Evolutionary conservation across 352 stramenopile species (phyloP).

Genomic region (Phytophthora ohioensis): DNA sequence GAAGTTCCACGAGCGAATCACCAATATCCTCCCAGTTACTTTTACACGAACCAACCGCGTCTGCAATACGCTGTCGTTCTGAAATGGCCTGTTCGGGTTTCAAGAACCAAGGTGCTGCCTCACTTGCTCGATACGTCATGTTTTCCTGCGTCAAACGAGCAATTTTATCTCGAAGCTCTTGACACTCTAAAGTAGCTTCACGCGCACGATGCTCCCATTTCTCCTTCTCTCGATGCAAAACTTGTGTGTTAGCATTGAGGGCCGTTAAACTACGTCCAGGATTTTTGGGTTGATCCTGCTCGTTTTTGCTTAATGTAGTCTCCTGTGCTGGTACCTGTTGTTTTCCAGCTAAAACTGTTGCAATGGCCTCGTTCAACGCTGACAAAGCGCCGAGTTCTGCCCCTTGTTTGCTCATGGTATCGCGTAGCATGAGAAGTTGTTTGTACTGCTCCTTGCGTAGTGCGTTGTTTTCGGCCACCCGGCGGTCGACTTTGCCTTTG

Average conservation of each 20-base stretch:
- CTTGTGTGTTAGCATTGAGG: conserved; percentile 25
- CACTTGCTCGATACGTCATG: conserved; percentile 32
- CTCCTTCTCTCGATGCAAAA: conserved; percentile 62
- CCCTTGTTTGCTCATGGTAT: conserved; percentile 67
- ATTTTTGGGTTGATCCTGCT: conserved; percentile 15
- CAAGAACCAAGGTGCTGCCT: conserved; percentile 56
- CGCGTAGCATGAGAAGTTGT: conserved; percentile 75
- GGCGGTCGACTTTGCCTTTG: conserved; percentile 69
- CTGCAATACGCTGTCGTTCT: conserved; percentile 65
- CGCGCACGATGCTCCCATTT: conserved; percentile 68
- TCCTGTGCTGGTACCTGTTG: conserved; percentile 11
- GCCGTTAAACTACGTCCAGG: conserved; percentile 11
- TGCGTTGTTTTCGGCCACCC: conserved; percentile 68
- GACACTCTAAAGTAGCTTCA: conserved; percentile 56
- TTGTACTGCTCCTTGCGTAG: conserved; percentile 80
- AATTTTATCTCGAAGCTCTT: conserved; percentile 63
- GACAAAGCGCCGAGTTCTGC: conserved; percentile 58
- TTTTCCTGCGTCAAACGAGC: conserved; percentile 54
- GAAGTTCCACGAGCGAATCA: conserved; percentile 57
- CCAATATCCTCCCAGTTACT: conserved; percentile 68
- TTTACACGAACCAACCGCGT: conserved; percentile 60
- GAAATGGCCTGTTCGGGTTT: conserved; percentile 45
- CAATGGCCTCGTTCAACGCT: conserved; percentile 67
- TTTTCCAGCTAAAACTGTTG: conserved; percentile 38
- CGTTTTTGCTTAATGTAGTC: conserved; percentile 18